Evolutionary conservation across 2,329 filamentous ascomycete genomes (phyloP), one percentile per base, ranked within the genome.

Genomic region (Plectosphaerella cucumerina): DNA sequence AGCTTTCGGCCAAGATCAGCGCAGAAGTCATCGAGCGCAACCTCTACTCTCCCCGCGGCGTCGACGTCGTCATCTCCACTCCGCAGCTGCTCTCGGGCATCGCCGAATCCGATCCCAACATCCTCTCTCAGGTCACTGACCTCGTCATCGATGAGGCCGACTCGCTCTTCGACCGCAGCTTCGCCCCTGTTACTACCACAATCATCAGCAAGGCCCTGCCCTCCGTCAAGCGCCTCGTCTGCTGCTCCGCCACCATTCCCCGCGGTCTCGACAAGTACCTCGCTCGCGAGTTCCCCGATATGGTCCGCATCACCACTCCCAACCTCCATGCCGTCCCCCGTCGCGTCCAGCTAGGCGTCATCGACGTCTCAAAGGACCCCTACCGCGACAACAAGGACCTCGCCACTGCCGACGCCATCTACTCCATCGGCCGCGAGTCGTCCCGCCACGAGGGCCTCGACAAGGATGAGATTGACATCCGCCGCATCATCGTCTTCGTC

Each of bases 241-340:
- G 97, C 57, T 99, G 94, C 75, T 97, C 93, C 4, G 94, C 94
- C 48, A 99, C 94, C 5, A 97, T 99, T 55, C 94, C 95, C 2
- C 84, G 87, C 57, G 89, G 89, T 59, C 81, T 99, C 17, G 94
- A 99, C 72, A 86, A 82, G 58, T 90, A 88, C 66, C 80, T 99
- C n/a, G 82, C 83, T 48, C 82, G 84, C 55, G 85, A 86, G 56
- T 97, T 92, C 67, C 93, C 94, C 0, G 78, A 89, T 59, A 90
- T 96, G 71, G 75, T 78, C 44, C 87, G 94, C 54, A 85, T 99
- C 56, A 93, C 93, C 1, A 99, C 94, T 0, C 94, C 94, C 0
- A 97, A 97, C 63, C 80, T 99, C 1, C 94, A 99, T 70, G 91
- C 94, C 52, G 96, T 99, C 59, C 94, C 94, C 3, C 86, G 94